A percentile compares a stretch with the other conserved stretches of the same genome.
phyloP scores from a whole-genome alignment of 495 filamentous ascomycete genomes.

The Xylaria acuta region DNA sequence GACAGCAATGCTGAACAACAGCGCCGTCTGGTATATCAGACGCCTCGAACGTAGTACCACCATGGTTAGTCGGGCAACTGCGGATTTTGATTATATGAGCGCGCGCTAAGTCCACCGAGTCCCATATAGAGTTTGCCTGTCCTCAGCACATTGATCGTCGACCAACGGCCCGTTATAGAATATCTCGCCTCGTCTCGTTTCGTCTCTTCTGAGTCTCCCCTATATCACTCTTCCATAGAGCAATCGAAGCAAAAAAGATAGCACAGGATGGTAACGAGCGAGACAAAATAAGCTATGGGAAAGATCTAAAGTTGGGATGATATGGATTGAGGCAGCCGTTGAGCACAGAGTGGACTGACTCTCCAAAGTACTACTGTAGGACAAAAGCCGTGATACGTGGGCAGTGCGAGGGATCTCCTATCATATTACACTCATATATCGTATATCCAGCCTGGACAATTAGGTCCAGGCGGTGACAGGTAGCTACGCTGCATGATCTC shows the following conservation, averaged over 20 bases:
- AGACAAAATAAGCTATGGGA: neutral
- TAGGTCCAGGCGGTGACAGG: neutral
- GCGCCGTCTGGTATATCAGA: conserved; percentile 5
- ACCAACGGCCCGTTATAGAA: neutral
- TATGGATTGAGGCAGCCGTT: neutral
- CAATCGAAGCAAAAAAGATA: neutral
- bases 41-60: conserved; percentile 8
- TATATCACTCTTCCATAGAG: neutral
- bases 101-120: neutral
- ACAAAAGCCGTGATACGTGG: neutral
- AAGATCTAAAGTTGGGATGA: neutral
- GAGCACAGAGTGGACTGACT: neutral
- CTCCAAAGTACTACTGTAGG: neutral
- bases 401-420: neutral
- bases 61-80: neutral
- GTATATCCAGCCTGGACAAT: neutral
- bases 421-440: neutral
- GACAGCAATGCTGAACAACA: conserved; percentile 3
- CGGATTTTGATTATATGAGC: neutral
- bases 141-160: neutral
- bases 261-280: neutral
- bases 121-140: neutral
- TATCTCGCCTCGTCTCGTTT: conserved; percentile 1
- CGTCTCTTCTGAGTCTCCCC: neutral
- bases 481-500: neutral